Evolutionary conservation across 306 rosid species (phyloP), one percentile per base, ranked within the genome.

Genomic region (Medicago lupulina): DNA sequence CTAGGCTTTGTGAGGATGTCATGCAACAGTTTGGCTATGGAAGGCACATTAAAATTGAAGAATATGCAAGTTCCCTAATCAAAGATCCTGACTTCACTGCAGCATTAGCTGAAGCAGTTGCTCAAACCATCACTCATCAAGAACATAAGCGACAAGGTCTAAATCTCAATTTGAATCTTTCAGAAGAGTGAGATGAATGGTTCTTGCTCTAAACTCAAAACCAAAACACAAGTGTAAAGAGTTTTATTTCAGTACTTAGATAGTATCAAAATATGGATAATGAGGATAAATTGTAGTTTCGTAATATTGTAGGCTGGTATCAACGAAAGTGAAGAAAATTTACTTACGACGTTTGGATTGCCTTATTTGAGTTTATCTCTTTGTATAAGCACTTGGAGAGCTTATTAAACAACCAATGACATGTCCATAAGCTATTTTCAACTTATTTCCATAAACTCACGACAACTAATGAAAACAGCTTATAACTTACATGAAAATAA

Each of bases 91-190:
- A 63, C 25, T 86, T 92, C 79, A 87, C 86, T 1, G 14, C 76
- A 12, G 74, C 90, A 46, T 69, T 92, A 70, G 97, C 90, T 17
- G 85, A 87, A 46, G 95, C 93, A 31, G 93, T 92, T 82, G 91
- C 86, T 8, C 71, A 79, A 46, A 84, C 86, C 79, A 76, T 86
- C 74, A 75, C 78, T 54, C 39, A 49, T 41, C 86, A 73, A 36
- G 79, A 74, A 15, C 81, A 68, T 15, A 70, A 79, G 79, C 47
- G 38, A 65, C 81, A 71, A 73, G 76, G 6, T 54, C 70, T 79
- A 44, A 80, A 82, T 40, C 84, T 82, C 58, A 74, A 79, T 71
- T 68, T 82, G 75, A 50, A 70, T 38, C 40, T 71, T 67, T 25
- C 74, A 0, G 51, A 74, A 64, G 64, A 39, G 36, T 81, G 67